These are phyloP conservation scores for Euphorbia schlechtendalii DNA, from an alignment of 441 rosid genomes.

Conservation along the genomic window DNA sequence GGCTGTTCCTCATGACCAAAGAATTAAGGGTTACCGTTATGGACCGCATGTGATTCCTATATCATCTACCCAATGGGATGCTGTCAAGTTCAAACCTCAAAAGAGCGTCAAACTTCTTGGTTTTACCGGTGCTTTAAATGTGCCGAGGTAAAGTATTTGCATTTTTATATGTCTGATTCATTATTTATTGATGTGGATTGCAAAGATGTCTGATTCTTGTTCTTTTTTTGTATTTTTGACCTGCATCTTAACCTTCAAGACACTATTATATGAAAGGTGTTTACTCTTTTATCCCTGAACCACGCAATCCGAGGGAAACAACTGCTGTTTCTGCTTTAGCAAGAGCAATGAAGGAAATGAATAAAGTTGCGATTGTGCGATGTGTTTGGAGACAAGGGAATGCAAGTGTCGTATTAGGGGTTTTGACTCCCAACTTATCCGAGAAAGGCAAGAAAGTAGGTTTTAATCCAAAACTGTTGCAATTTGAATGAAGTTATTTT, in stretches of 20 bases:
- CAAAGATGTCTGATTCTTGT: neutral
- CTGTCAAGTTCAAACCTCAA: conserved; percentile 80
- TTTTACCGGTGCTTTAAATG: conserved; percentile 67
- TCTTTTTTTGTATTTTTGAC: conserved; percentile 23
- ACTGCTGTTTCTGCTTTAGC: conserved; percentile 80
- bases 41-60: conserved; percentile 96
- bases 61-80: conserved; percentile 62
- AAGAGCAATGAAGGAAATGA: conserved; percentile 82
- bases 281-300: conserved; percentile 70
- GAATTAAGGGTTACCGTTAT: conserved; percentile 86
- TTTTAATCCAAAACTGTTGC: conserved; percentile 15
- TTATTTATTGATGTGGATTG: conserved; percentile 1
- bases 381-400: conserved; percentile 97
- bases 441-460: conserved; percentile 58
- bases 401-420: conserved; percentile 66
- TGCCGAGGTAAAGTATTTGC: conserved; percentile 48
- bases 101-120: conserved; percentile 87
- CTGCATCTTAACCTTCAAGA: conserved; percentile 37
- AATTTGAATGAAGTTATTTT: conserved; percentile 9
- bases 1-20: conserved; percentile 74
- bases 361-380: conserved; percentile 74
- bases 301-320: conserved; percentile 53
- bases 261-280: conserved; percentile 95
- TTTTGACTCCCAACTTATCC: conserved; percentile 72
- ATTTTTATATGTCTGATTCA: too few species aligned